phyloP scores from a whole-genome alignment of 352 stramenopile species.

The Pythium pyrilobum region DNA sequence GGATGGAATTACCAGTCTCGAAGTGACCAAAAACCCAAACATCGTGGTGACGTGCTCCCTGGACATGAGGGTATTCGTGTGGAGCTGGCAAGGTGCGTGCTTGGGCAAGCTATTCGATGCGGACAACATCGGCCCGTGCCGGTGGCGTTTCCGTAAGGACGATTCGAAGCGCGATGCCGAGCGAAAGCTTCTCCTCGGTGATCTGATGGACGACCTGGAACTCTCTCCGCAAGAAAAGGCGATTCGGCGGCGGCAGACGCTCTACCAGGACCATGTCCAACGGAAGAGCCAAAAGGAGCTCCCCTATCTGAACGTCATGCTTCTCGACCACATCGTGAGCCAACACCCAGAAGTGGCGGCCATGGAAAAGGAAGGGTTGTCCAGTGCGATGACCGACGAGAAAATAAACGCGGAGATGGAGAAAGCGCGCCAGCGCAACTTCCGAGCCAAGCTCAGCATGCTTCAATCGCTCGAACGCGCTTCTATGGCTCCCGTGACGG shows the following conservation, averaged over 20 bases:
- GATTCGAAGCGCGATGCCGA: slow-evolving; percentile 44
- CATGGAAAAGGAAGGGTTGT: slow-evolving; percentile 19
- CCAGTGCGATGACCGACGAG: slow-evolving; percentile 10
- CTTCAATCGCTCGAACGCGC: slow-evolving; percentile 9
- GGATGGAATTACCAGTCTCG: slow-evolving; percentile 48
- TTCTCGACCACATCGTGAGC: slow-evolving; percentile 66
- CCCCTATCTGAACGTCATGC: slow-evolving; percentile 38
- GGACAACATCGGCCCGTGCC: slow-evolving; percentile 38
- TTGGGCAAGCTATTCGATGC: slow-evolving; percentile 61
- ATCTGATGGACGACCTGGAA: slow-evolving; percentile 45
- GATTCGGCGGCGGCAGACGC: slow-evolving; percentile 27
- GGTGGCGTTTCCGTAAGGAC: slow-evolving; percentile 54
- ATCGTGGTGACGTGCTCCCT: slow-evolving; percentile 56
- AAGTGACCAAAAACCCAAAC: slow-evolving; percentile 52
- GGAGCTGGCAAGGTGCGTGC: slow-evolving; percentile 56
- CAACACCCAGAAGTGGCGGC: slow-evolving; percentile 49
- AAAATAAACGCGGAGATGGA: slow-evolving; percentile 16
- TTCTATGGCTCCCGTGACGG: background rate
- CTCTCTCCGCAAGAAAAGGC: slow-evolving; percentile 37
- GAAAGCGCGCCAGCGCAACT: slow-evolving; percentile 10
- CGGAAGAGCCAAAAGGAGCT: slow-evolving; percentile 44
- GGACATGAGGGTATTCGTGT: slow-evolving; percentile 67
- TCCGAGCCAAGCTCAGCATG: slow-evolving; percentile 20
- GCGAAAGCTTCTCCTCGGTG: slow-evolving; percentile 28
- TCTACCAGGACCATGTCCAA: slow-evolving; percentile 47